A percentile compares a stretch with the other conserved stretches of the same genome.
Evolutionary conservation across 2,329 filamentous ascomycete genomes (phyloP).

Genomic region (Apiospora hydei): DNA sequence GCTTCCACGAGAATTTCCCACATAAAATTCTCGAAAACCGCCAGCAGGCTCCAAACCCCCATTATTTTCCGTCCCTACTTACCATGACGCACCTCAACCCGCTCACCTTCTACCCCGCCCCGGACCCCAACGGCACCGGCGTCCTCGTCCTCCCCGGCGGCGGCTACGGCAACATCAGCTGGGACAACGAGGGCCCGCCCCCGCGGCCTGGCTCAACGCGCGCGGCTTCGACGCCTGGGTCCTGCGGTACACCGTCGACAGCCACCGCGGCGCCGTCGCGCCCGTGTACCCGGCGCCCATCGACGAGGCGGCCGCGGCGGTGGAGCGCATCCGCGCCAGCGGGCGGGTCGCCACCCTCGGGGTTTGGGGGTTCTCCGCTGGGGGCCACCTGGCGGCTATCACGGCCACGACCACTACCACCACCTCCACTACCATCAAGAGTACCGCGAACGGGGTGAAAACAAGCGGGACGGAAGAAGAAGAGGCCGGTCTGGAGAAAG

Average conservation of each 20-base stretch:
- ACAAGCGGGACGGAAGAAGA: background rate
- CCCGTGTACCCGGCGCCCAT: slow-evolving; percentile 34
- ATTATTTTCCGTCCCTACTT: background rate
- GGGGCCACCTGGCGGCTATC: slow-evolving; percentile 36
- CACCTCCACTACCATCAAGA: no score
- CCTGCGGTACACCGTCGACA: slow-evolving; percentile 34
- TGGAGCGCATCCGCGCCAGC: slow-evolving; percentile 30
- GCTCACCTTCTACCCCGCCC: slow-evolving; percentile 19
- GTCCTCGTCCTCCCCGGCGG: slow-evolving; percentile 37
- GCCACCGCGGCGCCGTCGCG: slow-evolving; percentile 2
- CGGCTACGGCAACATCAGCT: slow-evolving; percentile 34
- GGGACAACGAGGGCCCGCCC: slow-evolving; percentile 32
- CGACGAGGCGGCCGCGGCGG: slow-evolving; percentile 33
- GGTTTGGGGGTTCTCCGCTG: slow-evolving; percentile 37
- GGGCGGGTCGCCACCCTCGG: slow-evolving; percentile 33
- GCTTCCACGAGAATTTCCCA: background rate
- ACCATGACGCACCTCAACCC: background rate
- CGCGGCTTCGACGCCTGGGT: slow-evolving; percentile 36
- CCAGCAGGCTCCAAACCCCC: background rate
- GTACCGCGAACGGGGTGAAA: background rate
- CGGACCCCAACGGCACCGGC: slow-evolving; percentile 25
- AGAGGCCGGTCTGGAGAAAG: background rate
- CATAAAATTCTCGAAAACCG: background rate
- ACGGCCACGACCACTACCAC: slow-evolving; percentile 29
- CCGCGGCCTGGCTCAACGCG: slow-evolving; percentile 36